These are phyloP conservation scores for Boletus reticulatus DNA, from an alignment of 768 basidiomycete species.

Conservation along the genomic window DNA sequence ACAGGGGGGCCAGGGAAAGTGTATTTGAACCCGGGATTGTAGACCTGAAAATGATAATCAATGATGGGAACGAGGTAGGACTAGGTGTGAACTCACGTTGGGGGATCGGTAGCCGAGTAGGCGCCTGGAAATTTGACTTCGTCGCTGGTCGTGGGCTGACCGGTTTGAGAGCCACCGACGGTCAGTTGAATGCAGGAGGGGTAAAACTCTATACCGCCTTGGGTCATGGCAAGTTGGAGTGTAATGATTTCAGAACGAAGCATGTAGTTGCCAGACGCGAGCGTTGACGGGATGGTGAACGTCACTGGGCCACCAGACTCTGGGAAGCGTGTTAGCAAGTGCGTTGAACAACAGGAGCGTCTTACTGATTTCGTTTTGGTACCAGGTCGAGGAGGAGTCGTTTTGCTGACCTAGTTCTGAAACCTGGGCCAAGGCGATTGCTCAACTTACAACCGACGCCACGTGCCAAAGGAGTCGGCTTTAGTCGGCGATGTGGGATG, in stretches of 20 bases:
- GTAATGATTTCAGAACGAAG: constrained; percentile 76
- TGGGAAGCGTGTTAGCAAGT: too few species aligned
- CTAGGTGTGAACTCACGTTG: too few species aligned
- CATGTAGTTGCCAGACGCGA: too few species aligned
- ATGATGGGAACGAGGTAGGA: background rate
- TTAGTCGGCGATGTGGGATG: too few species aligned
- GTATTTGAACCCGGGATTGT: constrained; percentile 35
- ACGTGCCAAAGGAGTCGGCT: too few species aligned
- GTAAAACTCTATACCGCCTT: constrained; percentile 51
- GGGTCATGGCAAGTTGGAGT: constrained; percentile 55
- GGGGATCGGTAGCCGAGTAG: too few species aligned
- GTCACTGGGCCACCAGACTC: too few species aligned
- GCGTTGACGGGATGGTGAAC: too few species aligned
- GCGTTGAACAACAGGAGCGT: too few species aligned
- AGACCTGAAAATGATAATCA: constrained; percentile 17
- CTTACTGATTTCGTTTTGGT: constrained; percentile 48
- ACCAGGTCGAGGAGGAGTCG: constrained; percentile 43
- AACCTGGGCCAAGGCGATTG: too few species aligned
- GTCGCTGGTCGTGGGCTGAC: constrained; percentile 20
- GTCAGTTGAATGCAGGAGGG: constrained; percentile 26
- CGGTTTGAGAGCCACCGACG: constrained; percentile 28
- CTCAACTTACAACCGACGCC: too few species aligned
- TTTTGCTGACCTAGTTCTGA: constrained; percentile 46
- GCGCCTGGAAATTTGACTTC: constrained; percentile 67
- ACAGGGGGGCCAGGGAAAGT: constrained; percentile 52